Evolutionary conservation across 2,329 filamentous ascomycete species (phyloP), one percentile per base, ranked within the genome.

Genomic region (Fusarium citri): DNA sequence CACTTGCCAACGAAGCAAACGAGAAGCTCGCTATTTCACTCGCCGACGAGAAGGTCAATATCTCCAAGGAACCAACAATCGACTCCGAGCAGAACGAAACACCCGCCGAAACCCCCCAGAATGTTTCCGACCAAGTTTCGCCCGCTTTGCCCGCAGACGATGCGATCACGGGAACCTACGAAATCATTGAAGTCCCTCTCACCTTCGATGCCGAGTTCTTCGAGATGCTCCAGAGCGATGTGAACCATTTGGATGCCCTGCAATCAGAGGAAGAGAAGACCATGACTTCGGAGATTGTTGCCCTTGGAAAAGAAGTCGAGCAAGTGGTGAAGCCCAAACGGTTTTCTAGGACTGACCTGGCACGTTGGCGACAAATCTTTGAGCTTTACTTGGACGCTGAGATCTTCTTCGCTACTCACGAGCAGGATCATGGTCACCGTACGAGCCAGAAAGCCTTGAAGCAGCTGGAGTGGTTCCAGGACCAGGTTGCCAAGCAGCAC

Each of bases 131-230:
- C 20, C 26, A 61, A 43, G 22, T 41, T 40, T 31, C 48, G 28
- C 20, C 34, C 26, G 48, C 30, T 42, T 45, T 57, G 8, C 40
- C 54, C 18, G 20, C 34, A 26, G 43, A 25, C 20, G 55, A 66
- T 23, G 20, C 34, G 22, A 53, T 43, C 16, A 31, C 66, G 6
- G 69, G 68, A 30, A 65, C 41, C 8, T 76, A 76, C 49, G 78
- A 81, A 63, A 79, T 72, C 12, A 78, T 97, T n/a, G 90, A 94
- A 76, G 87, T 97, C 9, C 91, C 93, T 20, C 82, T 97, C 4
- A 88, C 88, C 3, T 93, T 93, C 25, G 93, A 96, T 74, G 85
- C 86, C 22, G 88, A 94, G 76, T 97, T 97, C 79, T 97, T 97
- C 78, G 86, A 88, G 28, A 88, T 92, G 42, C 85, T 97, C 10